phyloP scores from a whole-genome alignment of 1,284 basidiomycete species.

The Sporisorium iseilematis-ciliati region DNA sequence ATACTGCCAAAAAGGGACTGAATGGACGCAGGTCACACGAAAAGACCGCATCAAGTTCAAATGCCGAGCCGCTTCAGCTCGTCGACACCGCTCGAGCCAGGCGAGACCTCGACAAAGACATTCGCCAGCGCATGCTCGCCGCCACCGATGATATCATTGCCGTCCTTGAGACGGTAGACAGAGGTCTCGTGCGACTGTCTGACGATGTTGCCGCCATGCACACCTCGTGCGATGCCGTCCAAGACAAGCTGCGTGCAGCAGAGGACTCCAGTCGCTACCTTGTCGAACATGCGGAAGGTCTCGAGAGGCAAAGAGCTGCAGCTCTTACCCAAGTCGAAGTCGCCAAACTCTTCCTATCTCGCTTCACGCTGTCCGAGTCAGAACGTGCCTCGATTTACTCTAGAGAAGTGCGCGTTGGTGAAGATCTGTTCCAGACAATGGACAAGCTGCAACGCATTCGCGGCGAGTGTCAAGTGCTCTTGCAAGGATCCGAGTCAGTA shows the following conservation, averaged over 20 bases:
- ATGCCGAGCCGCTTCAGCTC: background rate
- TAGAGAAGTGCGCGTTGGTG: conserved; percentile 80
- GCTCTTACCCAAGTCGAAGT: conserved; percentile 74
- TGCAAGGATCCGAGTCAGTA: conserved; percentile 81
- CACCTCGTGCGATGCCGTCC: conserved; percentile 38
- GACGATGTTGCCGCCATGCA: conserved; percentile 39
- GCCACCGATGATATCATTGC: conserved; percentile 84
- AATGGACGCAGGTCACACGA: background rate
- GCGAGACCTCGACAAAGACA: conserved; percentile 82
- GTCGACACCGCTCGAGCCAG: conserved; percentile 74
- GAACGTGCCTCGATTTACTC: conserved; percentile 82
- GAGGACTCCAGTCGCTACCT: conserved; percentile 45
- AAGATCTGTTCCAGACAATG: conserved; percentile 84
- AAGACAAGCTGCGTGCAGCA: conserved; percentile 26
- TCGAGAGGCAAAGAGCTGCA: conserved; percentile 31
- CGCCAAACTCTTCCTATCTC: conserved; percentile 81
- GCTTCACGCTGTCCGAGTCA: conserved; percentile 83
- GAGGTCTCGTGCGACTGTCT: conserved; percentile 71
- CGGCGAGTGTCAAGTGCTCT: conserved; percentile 84
- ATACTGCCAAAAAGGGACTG: background rate
- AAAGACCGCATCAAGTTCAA: background rate
- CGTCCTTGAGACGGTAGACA: conserved; percentile 86
- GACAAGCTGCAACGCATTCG: conserved; percentile 86
- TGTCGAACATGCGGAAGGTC: conserved; percentile 47
- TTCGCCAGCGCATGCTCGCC: conserved; percentile 82